Conservation (phyloP, 345 rosid species). For the Psidium friedrichsthalianum region DNA sequence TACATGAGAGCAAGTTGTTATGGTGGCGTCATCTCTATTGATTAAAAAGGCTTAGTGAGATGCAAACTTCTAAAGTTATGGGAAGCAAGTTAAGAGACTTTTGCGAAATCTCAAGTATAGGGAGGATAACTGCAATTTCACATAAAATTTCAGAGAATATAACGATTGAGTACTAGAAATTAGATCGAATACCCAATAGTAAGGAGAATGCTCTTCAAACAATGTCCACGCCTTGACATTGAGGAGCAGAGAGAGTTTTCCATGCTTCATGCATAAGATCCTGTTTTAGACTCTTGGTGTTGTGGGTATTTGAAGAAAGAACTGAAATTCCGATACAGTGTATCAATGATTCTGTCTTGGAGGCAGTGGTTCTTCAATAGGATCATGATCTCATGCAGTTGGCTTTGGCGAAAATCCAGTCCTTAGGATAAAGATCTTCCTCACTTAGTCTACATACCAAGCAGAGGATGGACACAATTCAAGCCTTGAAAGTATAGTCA, state of each 20-base stretch:
- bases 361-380: not conserved
- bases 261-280: not conserved
- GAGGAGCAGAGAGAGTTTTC: not conserved
- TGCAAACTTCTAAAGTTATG: not conserved
- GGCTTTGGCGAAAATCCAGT: not conserved
- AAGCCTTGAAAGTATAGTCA: not conserved
- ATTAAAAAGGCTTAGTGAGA: not conserved
- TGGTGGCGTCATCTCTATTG: not conserved
- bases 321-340: not conserved
- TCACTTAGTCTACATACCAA: rapidly evolving
- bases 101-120: not conserved
- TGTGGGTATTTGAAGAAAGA: not conserved
- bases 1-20: not conserved
- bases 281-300: not conserved
- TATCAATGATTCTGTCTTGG: not conserved
- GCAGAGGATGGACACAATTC: not conserved
- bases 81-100: not conserved
- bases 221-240: not conserved
- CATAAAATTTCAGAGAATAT: not conserved
- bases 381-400: not conserved
- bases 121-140: not conserved
- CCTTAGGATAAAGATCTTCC: not conserved
- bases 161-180: not conserved
- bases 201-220: too few relatives aligned
- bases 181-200: not conserved